A percentile compares a stretch with the other conserved stretches of the same genome.
Evolutionary conservation across 495 filamentous ascomycete genomes (phyloP).

Genomic region (Jackrogersella multiformis): DNA sequence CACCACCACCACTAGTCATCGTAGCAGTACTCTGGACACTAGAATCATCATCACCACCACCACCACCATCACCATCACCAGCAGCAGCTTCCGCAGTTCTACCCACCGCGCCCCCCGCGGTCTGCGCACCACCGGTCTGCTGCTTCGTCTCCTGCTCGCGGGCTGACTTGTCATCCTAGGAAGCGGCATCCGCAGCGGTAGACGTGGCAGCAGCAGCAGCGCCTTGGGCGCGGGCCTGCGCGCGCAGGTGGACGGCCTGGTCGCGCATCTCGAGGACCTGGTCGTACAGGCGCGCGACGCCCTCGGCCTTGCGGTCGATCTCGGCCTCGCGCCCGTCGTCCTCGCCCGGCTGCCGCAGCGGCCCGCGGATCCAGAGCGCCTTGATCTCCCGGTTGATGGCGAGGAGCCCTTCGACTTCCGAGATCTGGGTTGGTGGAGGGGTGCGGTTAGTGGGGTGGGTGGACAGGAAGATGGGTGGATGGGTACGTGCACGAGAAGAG

Average conservation of each 20-base stretch:
- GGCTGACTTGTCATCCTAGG: background rate
- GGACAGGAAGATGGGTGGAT: background rate
- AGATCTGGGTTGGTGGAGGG: conserved; percentile 22
- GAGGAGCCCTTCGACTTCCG: conserved; percentile 52
- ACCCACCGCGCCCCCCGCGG: too few relatives aligned
- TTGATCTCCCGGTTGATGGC: conserved; percentile 53
- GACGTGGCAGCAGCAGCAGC: background rate
- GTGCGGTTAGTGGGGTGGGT: background rate
- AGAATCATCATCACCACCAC: too few relatives aligned
- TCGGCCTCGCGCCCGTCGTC: conserved; percentile 43
- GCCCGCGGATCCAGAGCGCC: conserved; percentile 55
- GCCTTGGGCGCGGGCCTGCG: background rate
- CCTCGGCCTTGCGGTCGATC: conserved; percentile 30
- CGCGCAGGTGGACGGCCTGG: background rate
- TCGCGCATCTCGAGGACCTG: conserved; percentile 17
- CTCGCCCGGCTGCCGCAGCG: conserved; percentile 49
- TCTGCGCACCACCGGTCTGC: too few relatives aligned
- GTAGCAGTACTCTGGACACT: background rate
- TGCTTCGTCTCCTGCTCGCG: background rate
- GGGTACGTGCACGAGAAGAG: background rate
- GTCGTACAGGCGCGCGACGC: conserved; percentile 21
- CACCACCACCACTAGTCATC: background rate
- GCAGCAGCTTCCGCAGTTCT: too few relatives aligned
- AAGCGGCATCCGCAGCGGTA: background rate
- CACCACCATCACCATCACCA: too few relatives aligned